phyloP scores from a whole-genome alignment of 768 basidiomycete species.

The Piloderma croceum region DNA sequence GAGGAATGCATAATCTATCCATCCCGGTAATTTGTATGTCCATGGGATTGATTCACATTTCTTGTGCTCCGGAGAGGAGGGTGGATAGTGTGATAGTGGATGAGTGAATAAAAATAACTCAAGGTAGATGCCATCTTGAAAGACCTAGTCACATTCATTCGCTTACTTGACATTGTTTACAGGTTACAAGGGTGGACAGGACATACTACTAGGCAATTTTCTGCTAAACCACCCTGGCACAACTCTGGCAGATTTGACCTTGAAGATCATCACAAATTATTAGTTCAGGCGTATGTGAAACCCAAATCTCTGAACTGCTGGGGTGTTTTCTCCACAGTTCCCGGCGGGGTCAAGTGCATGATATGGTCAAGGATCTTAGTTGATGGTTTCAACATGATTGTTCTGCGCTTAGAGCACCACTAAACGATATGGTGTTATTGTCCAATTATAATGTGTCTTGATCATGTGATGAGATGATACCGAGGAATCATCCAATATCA shows the following conservation, averaged over 20 bases:
- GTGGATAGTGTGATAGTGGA: slow-evolving; percentile 48
- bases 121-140: slow-evolving; percentile 56
- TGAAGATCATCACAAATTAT: not conserved
- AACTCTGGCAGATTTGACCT: slow-evolving; percentile 38
- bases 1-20: slow-evolving; percentile 64
- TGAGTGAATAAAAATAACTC: slow-evolving; percentile 67
- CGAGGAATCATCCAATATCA: no score
- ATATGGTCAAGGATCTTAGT: slow-evolving; percentile 60
- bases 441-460: no score
- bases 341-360: slow-evolving; percentile 65
- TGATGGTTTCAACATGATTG: slow-evolving; percentile 23
- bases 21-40: slow-evolving; percentile 51
- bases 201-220: slow-evolving; percentile 59
- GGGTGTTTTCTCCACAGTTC: slow-evolving; percentile 43
- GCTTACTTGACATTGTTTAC: no score
- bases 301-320: slow-evolving; percentile 54
- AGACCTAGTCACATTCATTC: slow-evolving; percentile 37
- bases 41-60: slow-evolving; percentile 46
- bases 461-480: no score
- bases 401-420: no score
- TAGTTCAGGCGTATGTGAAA: slow-evolving; percentile 47
- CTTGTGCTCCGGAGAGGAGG: slow-evolving; percentile 38
- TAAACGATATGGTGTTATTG: no score
- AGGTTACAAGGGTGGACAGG: no score
- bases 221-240: slow-evolving; percentile 56